A percentile compares a stretch with the other conserved stretches of the same genome.
Evolutionary conservation across 352 stramenopile genomes (phyloP).

Genomic region (Globisporangium yorkense): DNA sequence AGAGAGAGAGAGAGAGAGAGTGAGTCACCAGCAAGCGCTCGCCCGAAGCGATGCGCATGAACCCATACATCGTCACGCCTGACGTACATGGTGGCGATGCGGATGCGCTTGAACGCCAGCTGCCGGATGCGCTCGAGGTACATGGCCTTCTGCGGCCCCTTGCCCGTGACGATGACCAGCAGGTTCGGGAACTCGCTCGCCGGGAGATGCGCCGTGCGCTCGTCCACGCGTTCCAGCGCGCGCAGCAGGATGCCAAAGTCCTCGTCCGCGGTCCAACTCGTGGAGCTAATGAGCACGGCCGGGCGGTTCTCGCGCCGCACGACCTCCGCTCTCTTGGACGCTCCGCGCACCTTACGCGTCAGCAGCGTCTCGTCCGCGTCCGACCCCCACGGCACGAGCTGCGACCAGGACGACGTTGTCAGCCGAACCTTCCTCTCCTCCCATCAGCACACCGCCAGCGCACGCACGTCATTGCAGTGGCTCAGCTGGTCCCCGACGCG

Average conservation of each 20-base stretch:
- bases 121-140: constrained; percentile 82
- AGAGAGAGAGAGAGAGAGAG: too few species aligned
- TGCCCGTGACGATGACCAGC: constrained; percentile 96
- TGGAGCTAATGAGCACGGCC: constrained; percentile 91
- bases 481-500: constrained; percentile 65
- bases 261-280: constrained; percentile 98
- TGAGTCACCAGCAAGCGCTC: neutral
- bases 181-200: constrained; percentile 66
- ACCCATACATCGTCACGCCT: constrained; percentile 27
- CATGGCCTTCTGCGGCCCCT: constrained; percentile 92
- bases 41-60: neutral
- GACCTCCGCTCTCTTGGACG: constrained; percentile 25
- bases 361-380: constrained; percentile 53
- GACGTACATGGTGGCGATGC: constrained; percentile 81
- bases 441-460: too few species aligned
- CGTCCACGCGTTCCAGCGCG: constrained; percentile 83
- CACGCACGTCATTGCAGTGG: constrained; percentile 68
- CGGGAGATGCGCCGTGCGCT: constrained; percentile 31
- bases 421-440: neutral
- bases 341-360: constrained; percentile 31
- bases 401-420: too few species aligned
- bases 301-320: constrained; percentile 45
- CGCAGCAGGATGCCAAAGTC: constrained; percentile 97
- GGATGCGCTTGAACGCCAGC: constrained; percentile 72
- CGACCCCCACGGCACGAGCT: constrained; percentile 32